These are phyloP conservation scores for Microcos paniculata DNA, from an alignment of 345 rosid genomes.

Conservation along the genomic window DNA sequence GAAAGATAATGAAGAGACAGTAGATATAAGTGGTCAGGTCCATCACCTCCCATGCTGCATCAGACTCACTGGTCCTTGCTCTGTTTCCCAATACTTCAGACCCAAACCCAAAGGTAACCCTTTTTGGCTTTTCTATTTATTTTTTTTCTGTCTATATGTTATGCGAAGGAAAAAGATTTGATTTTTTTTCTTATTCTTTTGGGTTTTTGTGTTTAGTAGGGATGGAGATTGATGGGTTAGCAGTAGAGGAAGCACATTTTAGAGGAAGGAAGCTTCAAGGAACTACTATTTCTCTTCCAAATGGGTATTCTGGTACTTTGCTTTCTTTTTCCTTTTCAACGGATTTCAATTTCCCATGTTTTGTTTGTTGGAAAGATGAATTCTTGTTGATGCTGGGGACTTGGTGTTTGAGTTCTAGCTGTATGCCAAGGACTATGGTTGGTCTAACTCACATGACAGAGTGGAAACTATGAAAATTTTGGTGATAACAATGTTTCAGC, in stretches of 20 bases:
- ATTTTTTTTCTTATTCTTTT: not conserved
- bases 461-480: not conserved
- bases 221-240: conserved; percentile 58
- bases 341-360: not conserved
- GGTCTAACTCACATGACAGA: not conserved
- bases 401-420: not conserved
- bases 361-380: not conserved
- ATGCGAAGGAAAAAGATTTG: not conserved
- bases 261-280: conserved; percentile 89
- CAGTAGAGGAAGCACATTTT: conserved; percentile 71
- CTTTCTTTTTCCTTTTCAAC: not conserved
- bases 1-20: conserved; percentile 20
- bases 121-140: not conserved
- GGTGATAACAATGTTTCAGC: not conserved
- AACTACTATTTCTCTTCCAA: conserved; percentile 57
- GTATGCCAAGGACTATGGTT: not conserved
- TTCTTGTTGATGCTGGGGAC: not conserved
- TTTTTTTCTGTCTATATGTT: not conserved
- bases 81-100: conserved; percentile 78
- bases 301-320: conserved; percentile 65
- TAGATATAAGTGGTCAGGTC: conserved; percentile 51
- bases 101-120: conserved; percentile 58
- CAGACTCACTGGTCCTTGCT: conserved; percentile 64
- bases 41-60: conserved; percentile 89
- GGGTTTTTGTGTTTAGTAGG: conserved; percentile 31